These are phyloP conservation scores for Ganoderma meredithae DNA, from an alignment of 1,284 basidiomycete genomes.

Conservation along the genomic window DNA sequence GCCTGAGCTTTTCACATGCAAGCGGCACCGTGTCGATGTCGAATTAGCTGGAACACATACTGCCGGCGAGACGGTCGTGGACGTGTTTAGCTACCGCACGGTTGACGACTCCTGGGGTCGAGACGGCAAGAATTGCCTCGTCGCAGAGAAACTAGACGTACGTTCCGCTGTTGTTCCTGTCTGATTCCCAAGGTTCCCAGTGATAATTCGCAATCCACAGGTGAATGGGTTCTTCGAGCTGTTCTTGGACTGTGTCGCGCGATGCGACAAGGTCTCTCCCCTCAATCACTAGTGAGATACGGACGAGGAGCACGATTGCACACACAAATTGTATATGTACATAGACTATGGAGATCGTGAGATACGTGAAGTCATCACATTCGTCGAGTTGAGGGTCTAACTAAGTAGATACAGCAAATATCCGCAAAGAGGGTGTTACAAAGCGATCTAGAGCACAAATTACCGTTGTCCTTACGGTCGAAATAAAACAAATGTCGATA, in stretches of 20 bases:
- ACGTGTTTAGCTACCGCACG: constrained; percentile 67
- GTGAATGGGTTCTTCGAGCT: constrained; percentile 69
- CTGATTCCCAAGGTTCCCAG: background rate
- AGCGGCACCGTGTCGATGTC: constrained; percentile 76
- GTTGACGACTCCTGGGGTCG: constrained; percentile 72
- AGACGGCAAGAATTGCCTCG: constrained; percentile 70
- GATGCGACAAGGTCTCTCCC: constrained; percentile 66
- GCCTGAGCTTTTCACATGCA: constrained; percentile 67
- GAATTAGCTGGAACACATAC: constrained; percentile 72
- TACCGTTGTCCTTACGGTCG: background rate
- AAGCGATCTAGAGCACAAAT: constrained; percentile 18
- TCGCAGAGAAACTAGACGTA: constrained; percentile 64
- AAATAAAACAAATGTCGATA: background rate
- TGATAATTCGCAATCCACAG: constrained; percentile 45
- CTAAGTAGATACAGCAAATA: constrained; percentile 27
- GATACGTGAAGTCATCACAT: constrained; percentile 24
- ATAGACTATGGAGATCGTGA: constrained; percentile 8
- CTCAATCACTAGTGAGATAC: constrained; percentile 45
- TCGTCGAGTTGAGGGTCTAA: constrained; percentile 18
- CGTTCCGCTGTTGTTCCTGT: constrained; percentile 31
- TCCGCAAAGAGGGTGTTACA: background rate
- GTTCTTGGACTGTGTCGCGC: constrained; percentile 64
- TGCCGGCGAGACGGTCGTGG: constrained; percentile 79
- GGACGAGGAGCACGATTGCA: background rate
- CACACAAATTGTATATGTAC: background rate